Conservation (phyloP, 202 grass and related monocot genomes). For the Digitaria exilis region DNA sequence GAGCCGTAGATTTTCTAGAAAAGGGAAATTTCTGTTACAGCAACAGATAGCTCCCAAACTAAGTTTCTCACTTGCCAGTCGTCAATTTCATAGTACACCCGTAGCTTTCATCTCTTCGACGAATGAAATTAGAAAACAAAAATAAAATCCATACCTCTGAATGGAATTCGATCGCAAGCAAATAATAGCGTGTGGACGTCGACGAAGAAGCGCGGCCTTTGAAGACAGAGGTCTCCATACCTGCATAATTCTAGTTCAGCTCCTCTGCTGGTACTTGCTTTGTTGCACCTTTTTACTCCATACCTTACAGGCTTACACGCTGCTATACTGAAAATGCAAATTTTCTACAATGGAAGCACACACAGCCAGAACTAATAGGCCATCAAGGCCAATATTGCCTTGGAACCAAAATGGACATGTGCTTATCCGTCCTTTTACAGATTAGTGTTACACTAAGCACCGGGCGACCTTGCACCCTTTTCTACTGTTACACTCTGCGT, state of each 20-base stretch:
- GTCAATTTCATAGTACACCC: too few species aligned
- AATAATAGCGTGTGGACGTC: too few species aligned
- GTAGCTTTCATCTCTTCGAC: too few species aligned
- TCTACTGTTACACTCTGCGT: constrained; percentile 53
- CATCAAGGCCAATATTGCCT: background rate
- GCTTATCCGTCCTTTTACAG: constrained; percentile 28
- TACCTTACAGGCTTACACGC: background rate
- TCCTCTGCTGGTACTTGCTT: background rate
- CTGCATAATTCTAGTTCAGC: background rate
- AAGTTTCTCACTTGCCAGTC: too few species aligned
- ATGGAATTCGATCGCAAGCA: too few species aligned
- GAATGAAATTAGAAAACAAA: too few species aligned
- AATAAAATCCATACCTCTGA: too few species aligned
- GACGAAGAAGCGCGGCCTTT: too few species aligned
- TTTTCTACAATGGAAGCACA: background rate
- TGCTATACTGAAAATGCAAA: background rate
- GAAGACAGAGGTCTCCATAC: too few species aligned
- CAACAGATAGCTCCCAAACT: too few species aligned
- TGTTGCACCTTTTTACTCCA: background rate
- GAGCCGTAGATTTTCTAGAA: too few species aligned
- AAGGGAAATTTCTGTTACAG: too few species aligned
- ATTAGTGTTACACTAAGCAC: constrained; percentile 38
- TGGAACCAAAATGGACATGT: background rate
- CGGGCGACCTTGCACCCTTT: constrained; percentile 37
- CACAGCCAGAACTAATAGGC: background rate